A percentile compares a stretch with the other conserved stretches of the same genome.
Conservation (phyloP, 805 yeast species). For the Zygotorulaspora sp. region DNA sequence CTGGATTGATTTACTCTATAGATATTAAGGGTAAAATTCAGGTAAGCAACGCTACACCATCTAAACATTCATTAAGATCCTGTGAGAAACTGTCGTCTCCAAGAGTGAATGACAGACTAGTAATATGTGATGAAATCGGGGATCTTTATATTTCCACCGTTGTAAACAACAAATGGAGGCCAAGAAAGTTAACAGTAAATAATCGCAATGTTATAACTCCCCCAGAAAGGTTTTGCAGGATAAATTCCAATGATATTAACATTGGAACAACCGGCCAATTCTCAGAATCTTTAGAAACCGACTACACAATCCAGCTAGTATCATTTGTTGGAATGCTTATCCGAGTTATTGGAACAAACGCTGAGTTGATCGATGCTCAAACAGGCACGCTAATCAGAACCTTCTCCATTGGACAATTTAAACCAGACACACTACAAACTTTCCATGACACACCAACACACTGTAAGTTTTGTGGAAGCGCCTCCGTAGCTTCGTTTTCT, state of each 20-base stretch:
- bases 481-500: slow-evolving; percentile 67
- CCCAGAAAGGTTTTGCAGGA: slow-evolving; percentile 24
- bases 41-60: slow-evolving; percentile 32
- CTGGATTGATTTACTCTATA: slow-evolving; percentile 48
- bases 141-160: slow-evolving; percentile 58
- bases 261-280: neutral
- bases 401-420: slow-evolving; percentile 58
- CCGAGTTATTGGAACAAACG: slow-evolving; percentile 49
- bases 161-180: slow-evolving; percentile 62
- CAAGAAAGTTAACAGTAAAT: slow-evolving; percentile 46
- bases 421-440: slow-evolving; percentile 56
- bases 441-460: slow-evolving; percentile 84
- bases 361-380: slow-evolving; percentile 72
- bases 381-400: slow-evolving; percentile 66
- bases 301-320: slow-evolving; percentile 46
- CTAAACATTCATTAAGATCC: slow-evolving; percentile 38
- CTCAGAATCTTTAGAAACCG: slow-evolving; percentile 11
- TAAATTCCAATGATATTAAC: slow-evolving; percentile 4
- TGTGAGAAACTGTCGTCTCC: slow-evolving; percentile 62
- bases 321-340: slow-evolving; percentile 74
- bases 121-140: slow-evolving; percentile 48
- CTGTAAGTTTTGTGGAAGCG: slow-evolving; percentile 88
- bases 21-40: slow-evolving; percentile 37
- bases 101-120: slow-evolving; percentile 67
- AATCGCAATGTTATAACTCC: slow-evolving; percentile 41